These are phyloP conservation scores for Metschnikowia cubensis DNA, from an alignment of 805 yeast genomes.

Conservation along the genomic window DNA sequence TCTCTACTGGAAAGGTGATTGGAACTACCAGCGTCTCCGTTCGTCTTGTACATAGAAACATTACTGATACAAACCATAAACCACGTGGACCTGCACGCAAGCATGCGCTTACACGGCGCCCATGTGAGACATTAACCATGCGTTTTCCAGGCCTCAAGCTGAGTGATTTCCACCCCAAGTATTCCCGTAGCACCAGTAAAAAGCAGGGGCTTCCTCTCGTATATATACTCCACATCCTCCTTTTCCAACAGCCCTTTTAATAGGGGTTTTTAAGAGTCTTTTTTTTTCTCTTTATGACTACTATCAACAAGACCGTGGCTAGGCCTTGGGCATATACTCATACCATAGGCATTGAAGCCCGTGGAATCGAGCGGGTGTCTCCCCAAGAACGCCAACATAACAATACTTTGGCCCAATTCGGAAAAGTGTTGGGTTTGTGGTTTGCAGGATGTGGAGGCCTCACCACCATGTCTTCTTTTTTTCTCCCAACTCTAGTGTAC, in stretches of 20 bases:
- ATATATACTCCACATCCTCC: too few relatives aligned
- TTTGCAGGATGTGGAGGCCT: conserved; percentile 38
- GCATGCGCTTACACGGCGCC: conserved; percentile 8
- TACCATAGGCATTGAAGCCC: conserved; percentile 27
- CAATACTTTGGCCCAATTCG: conserved; percentile 19
- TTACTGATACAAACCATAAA: too few relatives aligned
- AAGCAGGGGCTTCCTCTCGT: neutral
- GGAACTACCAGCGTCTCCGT: too few relatives aligned
- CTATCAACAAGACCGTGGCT: too few relatives aligned
- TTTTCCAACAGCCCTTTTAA: too few relatives aligned
- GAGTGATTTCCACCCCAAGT: neutral
- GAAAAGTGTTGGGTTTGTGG: conserved; percentile 35
- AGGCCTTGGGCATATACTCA: neutral
- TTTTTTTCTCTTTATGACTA: neutral
- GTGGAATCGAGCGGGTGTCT: conserved; percentile 34
- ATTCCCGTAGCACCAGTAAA: neutral
- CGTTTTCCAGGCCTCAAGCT: neutral
- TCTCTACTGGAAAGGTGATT: too few relatives aligned
- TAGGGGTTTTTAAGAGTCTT: neutral
- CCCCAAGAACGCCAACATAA: conserved; percentile 24
- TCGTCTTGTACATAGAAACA: neutral
- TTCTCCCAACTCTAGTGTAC: conserved; percentile 28
- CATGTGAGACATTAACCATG: conserved; percentile 6
- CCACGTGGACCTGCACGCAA: neutral
- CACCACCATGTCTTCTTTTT: conserved; percentile 37